Percentiles rank a stretch among this genome's conserved stretches.
These are phyloP conservation scores for Scortechinia acanthostroma DNA, from an alignment of 2,329 filamentous ascomycete genomes.

Conservation along the genomic window DNA sequence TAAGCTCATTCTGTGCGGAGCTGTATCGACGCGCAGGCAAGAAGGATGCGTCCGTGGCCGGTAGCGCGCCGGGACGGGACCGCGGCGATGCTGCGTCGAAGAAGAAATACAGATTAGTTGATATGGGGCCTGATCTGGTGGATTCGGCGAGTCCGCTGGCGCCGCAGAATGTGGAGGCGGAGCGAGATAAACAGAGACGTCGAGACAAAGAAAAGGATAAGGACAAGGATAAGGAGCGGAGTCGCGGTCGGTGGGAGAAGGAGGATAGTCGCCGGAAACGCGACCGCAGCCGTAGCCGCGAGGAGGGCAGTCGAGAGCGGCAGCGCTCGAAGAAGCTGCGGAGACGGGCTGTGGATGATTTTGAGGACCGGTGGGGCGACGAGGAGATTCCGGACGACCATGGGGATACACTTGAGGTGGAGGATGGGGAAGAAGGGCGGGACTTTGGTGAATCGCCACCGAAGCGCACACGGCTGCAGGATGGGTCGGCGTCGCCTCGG, in stretches of 20 bases:
- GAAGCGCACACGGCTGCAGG: conserved; percentile 62
- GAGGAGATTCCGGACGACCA: conserved; percentile 49
- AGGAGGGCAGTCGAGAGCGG: conserved; percentile 26
- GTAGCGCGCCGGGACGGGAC: conserved; percentile 10
- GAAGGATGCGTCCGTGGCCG: conserved; percentile 11
- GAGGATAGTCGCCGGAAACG: not conserved
- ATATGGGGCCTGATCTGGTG: conserved; percentile 38
- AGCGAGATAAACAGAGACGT: conserved; percentile 9
- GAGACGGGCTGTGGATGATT: conserved; percentile 41
- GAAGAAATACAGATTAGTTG: conserved; percentile 42
- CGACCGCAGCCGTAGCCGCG: conserved; percentile 20
- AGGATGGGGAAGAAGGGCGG: conserved; percentile 43
- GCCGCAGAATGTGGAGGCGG: conserved; percentile 17
- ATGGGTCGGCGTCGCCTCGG: conserved; percentile 31
- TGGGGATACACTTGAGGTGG: too few relatives aligned
- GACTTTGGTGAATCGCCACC: conserved; percentile 64
- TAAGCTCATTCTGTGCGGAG: conserved; percentile 35
- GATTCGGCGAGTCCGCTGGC: conserved; percentile 19
- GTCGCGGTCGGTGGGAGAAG: not conserved
- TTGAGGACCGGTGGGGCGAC: conserved; percentile 77
- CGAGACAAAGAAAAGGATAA: conserved; percentile 4
- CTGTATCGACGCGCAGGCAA: conserved; percentile 22
- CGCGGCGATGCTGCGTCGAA: conserved; percentile 16
- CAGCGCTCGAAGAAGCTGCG: conserved; percentile 40
- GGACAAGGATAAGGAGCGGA: not conserved